phyloP scores from a whole-genome alignment of 208 protist species.

The Wallacemonas rigidus region DNA sequence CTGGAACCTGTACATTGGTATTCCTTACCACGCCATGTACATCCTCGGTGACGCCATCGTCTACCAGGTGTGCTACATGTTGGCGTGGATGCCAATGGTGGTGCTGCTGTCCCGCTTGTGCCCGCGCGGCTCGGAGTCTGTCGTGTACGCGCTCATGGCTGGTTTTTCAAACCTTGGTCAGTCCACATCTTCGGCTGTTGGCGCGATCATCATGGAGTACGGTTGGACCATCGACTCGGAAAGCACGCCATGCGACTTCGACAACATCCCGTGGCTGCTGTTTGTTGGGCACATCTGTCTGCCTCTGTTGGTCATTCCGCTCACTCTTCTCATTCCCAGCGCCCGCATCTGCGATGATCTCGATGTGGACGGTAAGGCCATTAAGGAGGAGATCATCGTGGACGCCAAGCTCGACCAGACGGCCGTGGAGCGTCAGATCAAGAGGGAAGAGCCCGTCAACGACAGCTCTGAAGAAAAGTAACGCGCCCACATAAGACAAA shows the following conservation, averaged over 20 bases:
- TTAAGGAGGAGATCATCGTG: conserved; percentile 24
- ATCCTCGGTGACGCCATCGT: conserved; percentile 68
- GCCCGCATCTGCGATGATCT: conserved; percentile 63
- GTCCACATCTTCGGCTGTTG: conserved; percentile 40
- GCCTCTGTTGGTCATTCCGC: conserved; percentile 55
- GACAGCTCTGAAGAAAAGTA: background rate
- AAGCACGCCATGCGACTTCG: conserved; percentile 60
- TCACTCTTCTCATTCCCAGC: conserved; percentile 57
- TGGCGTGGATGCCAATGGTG: conserved; percentile 73
- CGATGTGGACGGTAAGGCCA: conserved; percentile 44
- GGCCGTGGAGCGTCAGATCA: background rate
- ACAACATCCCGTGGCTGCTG: conserved; percentile 61
- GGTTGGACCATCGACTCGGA: conserved; percentile 43
- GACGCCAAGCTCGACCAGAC: conserved; percentile 1
- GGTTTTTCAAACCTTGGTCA: conserved; percentile 81
- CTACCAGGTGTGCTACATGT: conserved; percentile 58
- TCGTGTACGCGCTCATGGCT: conserved; percentile 83
- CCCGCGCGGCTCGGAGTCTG: conserved; percentile 76
- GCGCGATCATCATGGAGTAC: conserved; percentile 60
- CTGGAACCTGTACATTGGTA: conserved; percentile 59
- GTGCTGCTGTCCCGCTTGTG: conserved; percentile 84
- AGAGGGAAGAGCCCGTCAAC: conserved; percentile 5
- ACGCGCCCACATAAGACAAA: background rate
- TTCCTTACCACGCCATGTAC: conserved; percentile 74
- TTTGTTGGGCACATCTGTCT: conserved; percentile 55